Evolutionary conservation across 2,329 filamentous ascomycete genomes (phyloP).

Genomic region (Apiospora kogelbergensis): DNA sequence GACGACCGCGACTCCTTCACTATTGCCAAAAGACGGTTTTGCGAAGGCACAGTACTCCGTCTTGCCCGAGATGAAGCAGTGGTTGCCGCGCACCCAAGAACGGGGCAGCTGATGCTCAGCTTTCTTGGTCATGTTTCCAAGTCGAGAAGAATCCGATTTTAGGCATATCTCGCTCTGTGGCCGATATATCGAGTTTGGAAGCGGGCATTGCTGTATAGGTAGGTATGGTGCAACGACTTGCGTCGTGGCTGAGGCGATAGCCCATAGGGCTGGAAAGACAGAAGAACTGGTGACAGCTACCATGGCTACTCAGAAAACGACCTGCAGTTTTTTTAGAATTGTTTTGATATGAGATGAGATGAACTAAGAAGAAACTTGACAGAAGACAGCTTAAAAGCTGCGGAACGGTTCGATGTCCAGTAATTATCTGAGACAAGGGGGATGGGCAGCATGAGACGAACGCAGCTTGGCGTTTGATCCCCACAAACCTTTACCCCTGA

Average conservation of each 20-base stretch:
- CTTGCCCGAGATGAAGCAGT: slow-evolving; percentile 17
- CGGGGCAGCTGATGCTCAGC: background rate
- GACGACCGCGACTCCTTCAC: slow-evolving; percentile 28
- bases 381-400: background rate
- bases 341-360: background rate
- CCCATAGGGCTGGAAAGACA: background rate
- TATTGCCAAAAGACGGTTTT: slow-evolving; percentile 22
- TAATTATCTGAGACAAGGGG: slow-evolving; percentile 5
- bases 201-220: background rate
- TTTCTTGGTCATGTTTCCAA: background rate
- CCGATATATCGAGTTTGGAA: background rate
- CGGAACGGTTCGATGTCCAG: background rate
- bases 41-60: slow-evolving; percentile 27
- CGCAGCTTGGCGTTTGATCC: background rate
- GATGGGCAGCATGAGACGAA: background rate
- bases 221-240: background rate
- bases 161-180: background rate
- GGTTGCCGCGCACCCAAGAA: slow-evolving; percentile 1
- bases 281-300: background rate
- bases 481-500: background rate
- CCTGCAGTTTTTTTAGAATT: background rate
- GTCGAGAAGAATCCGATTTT: background rate
- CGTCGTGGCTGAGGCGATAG: background rate
- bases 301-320: background rate
- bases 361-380: background rate